Base-by-base conservation (phyloP, 805 yeast species). In the Debaryomyces prosopidis region DNA sequence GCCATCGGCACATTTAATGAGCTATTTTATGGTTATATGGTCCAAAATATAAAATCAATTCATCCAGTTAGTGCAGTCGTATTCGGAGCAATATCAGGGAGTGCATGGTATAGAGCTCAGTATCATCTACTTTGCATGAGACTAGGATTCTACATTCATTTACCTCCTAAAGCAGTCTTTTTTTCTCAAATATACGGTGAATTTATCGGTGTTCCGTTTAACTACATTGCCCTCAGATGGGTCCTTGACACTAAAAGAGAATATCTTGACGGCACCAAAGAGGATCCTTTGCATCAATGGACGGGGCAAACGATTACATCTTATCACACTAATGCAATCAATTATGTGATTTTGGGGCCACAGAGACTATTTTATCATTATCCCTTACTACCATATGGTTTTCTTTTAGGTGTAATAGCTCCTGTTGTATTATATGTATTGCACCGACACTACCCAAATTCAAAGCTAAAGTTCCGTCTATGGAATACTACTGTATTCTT, bases 231-330 rank as follows among this genome's bases (percentile, higher is more conserved):
- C 1, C 57, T 79, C 37, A 64, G 70, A 40, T 78, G 82, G 80
- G 74, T 77, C 16, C 44, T 77, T 23, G 48, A 47, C 2, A 57
- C 70, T 19, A 77, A 77, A 47, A 59, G 66, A 16, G 65, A 63
- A 5, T 77, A 56, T 39, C 57, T 71, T 46, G 46, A 56, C 5
- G 75, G 76, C 1, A 46, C 53, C 8, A 57, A 58, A 27, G 54
- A 44, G 0, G 81, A 77, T 53, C 77, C 80, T 1, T 58, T 76
- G 19, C 75, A 73, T 46, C 81, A 77, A 53, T 77, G 81, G 81
- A 76, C 79, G 2, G 81, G 77, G 2, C 80, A 77, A 48, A 48
- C 62, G 5, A 63, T 77, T 27, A 59, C 66, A 28, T 58, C 65
- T 14, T 66, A 63, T 47, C 74, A 76, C 52, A 70, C 77, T n/a